Base-by-base conservation (phyloP, 345 rosid species). In the Salix arbutifolia region DNA sequence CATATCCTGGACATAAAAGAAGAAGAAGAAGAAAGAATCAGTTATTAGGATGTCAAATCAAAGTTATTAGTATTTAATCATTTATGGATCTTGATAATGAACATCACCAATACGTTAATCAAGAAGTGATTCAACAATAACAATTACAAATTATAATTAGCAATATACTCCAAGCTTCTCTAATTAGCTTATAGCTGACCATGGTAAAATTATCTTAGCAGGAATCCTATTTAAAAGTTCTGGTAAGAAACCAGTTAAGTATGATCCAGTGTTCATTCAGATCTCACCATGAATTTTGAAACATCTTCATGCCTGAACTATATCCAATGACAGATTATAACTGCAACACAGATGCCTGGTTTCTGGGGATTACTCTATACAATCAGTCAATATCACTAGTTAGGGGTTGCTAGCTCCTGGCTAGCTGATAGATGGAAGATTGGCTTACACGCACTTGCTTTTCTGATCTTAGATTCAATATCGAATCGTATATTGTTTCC, bases 1-100 rank as follows among this genome's bases (percentile, higher is more conserved):
- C 62, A 35, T 46, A 10, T 88, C 84, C 87, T 82, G 82, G 35
- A 60, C 62, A 17, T n/a, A n/a, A 33, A 33, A 33, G 35, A 33
- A 33, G 35, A 31, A 7, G 4, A 3, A 46, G 13, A 46, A 46
- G 30, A 4, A 13, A 14, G 0, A 48, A 5, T 17, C 6, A 17
- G 2, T 14, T 14, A 6, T 48, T 48, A 48, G 21, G 56, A 17
- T 50, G 8, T 50, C 8, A 50, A 50, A 50, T 44, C 48, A 44
- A 44, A 44, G 11, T 38, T 38, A 48, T 48, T 48, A 48, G 6
- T 48, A 19, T 50, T 50, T 19, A 18, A 6, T 19, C 19, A 19
- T 19, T 2, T 19, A 19, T 19, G 23, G 10, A 53, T 19, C 25
- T 53, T 52, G 60, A 0, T 19, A 52, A 52, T 19, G 60, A 52